Base-by-base conservation (phyloP, 2,329 filamentous ascomycete species). In the Colletotrichum eremochloae region DNA sequence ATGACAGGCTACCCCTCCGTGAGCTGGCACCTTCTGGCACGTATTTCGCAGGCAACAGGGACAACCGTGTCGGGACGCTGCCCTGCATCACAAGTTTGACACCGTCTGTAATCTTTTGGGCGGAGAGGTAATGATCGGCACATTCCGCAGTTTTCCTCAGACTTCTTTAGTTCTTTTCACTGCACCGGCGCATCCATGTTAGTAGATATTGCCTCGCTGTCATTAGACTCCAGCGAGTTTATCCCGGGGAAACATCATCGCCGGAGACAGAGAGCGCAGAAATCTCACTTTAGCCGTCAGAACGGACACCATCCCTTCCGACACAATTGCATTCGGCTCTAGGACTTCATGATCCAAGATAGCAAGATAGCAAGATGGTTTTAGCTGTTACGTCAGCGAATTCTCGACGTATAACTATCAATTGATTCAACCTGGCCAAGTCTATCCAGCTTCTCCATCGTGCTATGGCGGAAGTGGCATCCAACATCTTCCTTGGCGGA, bases 41-140 rank as follows among this genome's bases (percentile, higher is more conserved):
- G 31, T n/a, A 38, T 29, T 46, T 56, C 31, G 52, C 42, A 15
- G 40, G 36, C 60, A 44, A 31, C 58, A 53, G 44, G 44, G 58
- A 68, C 40, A 50, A 57, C 68, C 31, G 50, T 55, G 68, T 57
- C 40, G 38, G 60, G 31, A 38, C 29, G 36, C 29, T 29, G 68
- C 42, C 48, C 38, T 67, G 48, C 56, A 70, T 61, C 38, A 29
- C 53, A 38, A 61, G 68, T 57, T 62, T 50, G 33, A 56, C 38
- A 31, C 40, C 33, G 24, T 56, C 56, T 61, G 55, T 46, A 9
- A 46, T 46, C n/a, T 31, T 46, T n/a, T 29, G 38, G 33, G 33
- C 31, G 38, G 66, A 61, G 36, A 67, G 64, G 63, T 53, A 62
- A 24, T 20, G 63, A 62, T 71, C 68, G 65, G 33, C 56, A 55